Evolutionary conservation across 352 stramenopile genomes (phyloP).

Genomic region (Globisporangium ultimum): DNA sequence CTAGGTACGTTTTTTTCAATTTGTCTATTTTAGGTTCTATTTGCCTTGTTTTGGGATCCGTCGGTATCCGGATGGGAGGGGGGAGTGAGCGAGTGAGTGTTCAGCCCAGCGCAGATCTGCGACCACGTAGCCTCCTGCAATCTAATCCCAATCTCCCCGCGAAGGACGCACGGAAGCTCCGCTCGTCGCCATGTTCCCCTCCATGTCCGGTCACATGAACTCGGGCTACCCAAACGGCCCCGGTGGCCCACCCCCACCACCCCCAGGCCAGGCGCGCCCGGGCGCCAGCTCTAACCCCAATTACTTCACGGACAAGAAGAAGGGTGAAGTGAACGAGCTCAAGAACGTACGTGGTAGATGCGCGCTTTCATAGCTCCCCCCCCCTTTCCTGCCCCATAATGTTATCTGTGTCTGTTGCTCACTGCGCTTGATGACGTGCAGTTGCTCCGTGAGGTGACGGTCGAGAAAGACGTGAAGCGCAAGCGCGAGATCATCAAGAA

Average conservation of each 20-base stretch:
- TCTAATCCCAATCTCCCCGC: too few relatives aligned
- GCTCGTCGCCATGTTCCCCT: constrained; percentile 25
- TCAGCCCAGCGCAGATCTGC: too few relatives aligned
- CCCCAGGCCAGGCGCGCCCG: constrained; percentile 16
- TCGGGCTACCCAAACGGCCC: constrained; percentile 16
- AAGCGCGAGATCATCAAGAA: constrained; percentile 99
- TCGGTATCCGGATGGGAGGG: too few relatives aligned
- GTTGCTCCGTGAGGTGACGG: constrained; percentile 91
- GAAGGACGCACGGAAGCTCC: too few relatives aligned
- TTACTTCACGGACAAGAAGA: constrained; percentile 92
- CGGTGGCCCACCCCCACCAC: constrained; percentile 1
- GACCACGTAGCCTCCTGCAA: too few relatives aligned
- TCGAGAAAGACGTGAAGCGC: constrained; percentile 96
- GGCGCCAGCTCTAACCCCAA: constrained; percentile 47
- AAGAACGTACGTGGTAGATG: constrained; percentile 79
- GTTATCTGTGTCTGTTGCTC: too few relatives aligned
- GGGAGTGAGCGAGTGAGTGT: too few relatives aligned
- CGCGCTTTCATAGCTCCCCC: too few relatives aligned
- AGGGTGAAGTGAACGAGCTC: constrained; percentile 94
- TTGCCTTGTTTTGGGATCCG: too few relatives aligned
- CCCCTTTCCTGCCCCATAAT: too few relatives aligned
- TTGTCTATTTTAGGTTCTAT: too few relatives aligned
- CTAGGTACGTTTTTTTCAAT: too few relatives aligned
- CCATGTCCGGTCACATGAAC: constrained; percentile 22
- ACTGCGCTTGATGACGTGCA: neutral